Percentiles rank a stretch among this genome's conserved stretches.
Evolutionary conservation across 306 rosid genomes (phyloP).

Genomic region (Adenanthera pavonina): DNA sequence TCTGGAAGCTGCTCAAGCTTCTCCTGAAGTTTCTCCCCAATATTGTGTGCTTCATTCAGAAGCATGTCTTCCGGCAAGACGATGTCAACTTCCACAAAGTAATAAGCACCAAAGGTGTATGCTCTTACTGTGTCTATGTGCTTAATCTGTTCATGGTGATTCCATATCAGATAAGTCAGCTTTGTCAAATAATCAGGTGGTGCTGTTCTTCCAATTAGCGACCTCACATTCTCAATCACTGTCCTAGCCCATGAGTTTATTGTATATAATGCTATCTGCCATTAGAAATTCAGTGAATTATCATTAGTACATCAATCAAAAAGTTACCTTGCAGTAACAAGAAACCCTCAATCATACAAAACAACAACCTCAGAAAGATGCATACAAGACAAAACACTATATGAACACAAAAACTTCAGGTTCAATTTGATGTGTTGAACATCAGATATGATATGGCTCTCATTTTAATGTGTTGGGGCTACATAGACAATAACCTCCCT

Average conservation of each 20-base stretch:
- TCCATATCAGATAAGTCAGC: slow-evolving; percentile 79
- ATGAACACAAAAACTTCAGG: neutral
- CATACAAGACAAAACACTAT: neutral
- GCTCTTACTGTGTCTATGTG: slow-evolving; percentile 91
- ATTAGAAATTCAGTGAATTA: slow-evolving; percentile 29
- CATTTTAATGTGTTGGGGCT: neutral
- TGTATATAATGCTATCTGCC: slow-evolving; percentile 83
- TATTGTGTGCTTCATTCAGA: slow-evolving; percentile 71
- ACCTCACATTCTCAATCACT: slow-evolving; percentile 73
- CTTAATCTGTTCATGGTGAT: slow-evolving; percentile 73
- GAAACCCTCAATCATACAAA: neutral
- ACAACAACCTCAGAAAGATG: neutral
- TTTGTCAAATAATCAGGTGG: slow-evolving; percentile 80
- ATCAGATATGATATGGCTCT: neutral
- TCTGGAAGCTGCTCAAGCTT: slow-evolving; percentile 78
- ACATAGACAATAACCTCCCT: neutral
- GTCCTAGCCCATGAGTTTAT: slow-evolving; percentile 79
- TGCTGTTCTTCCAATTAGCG: slow-evolving; percentile 77
- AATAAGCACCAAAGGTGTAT: slow-evolving; percentile 72
- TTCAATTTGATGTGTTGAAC: neutral
- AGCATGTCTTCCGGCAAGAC: slow-evolving; percentile 75
- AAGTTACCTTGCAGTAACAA: slow-evolving; percentile 6
- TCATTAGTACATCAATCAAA: neutral
- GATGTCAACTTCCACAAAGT: slow-evolving; percentile 88
- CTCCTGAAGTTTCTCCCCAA: slow-evolving; percentile 80